phyloP scores from a whole-genome alignment of 2,329 filamentous ascomycete genomes.

The Xylariaceae sp. region DNA sequence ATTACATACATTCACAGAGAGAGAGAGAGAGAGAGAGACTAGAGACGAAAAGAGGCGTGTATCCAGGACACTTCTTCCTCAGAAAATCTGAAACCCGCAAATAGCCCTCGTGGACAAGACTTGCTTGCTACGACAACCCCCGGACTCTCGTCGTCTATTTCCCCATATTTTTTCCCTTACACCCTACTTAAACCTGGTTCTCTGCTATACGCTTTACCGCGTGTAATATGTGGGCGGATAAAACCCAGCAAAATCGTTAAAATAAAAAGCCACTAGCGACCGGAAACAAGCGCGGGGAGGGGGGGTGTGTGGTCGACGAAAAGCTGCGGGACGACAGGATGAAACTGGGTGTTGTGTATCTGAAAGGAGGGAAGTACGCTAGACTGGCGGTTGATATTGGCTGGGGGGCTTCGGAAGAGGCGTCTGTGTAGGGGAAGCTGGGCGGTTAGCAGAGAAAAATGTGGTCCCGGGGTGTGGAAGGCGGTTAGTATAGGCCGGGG shows the following conservation, averaged over 20 bases:
- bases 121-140: too few species aligned
- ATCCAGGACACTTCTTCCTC: background rate
- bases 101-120: slow-evolving; percentile 25
- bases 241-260: too few species aligned
- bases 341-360: slow-evolving; percentile 50
- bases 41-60: too few species aligned
- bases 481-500: slow-evolving; percentile 14
- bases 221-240: background rate
- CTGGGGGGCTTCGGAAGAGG: slow-evolving; percentile 37
- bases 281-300: slow-evolving; percentile 24
- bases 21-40: too few species aligned
- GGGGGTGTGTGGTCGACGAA: background rate
- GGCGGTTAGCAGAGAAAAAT: slow-evolving; percentile 38
- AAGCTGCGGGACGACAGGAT: slow-evolving; percentile 37
- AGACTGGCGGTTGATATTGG: slow-evolving; percentile 48
- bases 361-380: slow-evolving; percentile 38
- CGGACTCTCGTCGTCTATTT: background rate
- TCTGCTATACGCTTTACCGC: slow-evolving; percentile 1
- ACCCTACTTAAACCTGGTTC: too few species aligned
- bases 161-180: too few species aligned
- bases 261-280: slow-evolving; percentile 33
- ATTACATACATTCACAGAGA: too few species aligned
- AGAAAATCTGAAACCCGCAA: slow-evolving; percentile 33
- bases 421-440: slow-evolving; percentile 43
- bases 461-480: slow-evolving; percentile 16